Evolutionary conservation across 106 monocot genomes (phyloP), one percentile per base, ranked within the genome.

Genomic region (Posidonia australis): DNA sequence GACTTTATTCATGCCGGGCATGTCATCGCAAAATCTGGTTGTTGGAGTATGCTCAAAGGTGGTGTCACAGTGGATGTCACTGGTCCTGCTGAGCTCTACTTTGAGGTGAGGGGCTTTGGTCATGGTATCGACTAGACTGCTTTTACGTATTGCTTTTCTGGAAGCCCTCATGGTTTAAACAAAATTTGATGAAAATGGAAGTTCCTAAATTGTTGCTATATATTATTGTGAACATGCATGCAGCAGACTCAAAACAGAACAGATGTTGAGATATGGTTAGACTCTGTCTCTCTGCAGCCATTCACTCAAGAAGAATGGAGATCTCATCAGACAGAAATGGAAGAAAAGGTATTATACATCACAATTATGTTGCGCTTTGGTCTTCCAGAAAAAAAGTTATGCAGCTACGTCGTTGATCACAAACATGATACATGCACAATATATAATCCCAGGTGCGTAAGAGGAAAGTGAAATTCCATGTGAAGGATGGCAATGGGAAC

Each of bases 11-110:
- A 70, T 23, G 83, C 77, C 5, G 93, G 93, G 20, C 51, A 64
- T 10, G 72, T 79, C 14, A 44, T 76, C 9, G 87, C 84, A 1
- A 77, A 64, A 16, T 74, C 71, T 5, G 82, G 84, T 0, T 92
- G 92, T 48, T 93, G 89, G 89, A 81, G 85, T 31, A 77, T 93
- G 85, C 78, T 93, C 44, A 93, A 93, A 79, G 92, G 92, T 72
- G 88, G 88, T 1, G 64, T 93, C 46, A 68, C 89, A 16, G 76
- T 76, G 2, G 46, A 77, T 26, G 27, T 46, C 3, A 70, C 85
- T 24, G 83, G 81, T 1, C 68, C 79, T 10, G 75, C 81, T 5
- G 73, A 81, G 46, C 62, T 93, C 32, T 83, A 66, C 54, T 93
- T 93, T 29, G 79, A 89, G 83, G 86, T 84, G 67, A 44, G 44